Percentiles rank a stretch among this genome's conserved stretches.
Conservation (phyloP, 345 rosid species). For the Boechera retrofracta region DNA sequence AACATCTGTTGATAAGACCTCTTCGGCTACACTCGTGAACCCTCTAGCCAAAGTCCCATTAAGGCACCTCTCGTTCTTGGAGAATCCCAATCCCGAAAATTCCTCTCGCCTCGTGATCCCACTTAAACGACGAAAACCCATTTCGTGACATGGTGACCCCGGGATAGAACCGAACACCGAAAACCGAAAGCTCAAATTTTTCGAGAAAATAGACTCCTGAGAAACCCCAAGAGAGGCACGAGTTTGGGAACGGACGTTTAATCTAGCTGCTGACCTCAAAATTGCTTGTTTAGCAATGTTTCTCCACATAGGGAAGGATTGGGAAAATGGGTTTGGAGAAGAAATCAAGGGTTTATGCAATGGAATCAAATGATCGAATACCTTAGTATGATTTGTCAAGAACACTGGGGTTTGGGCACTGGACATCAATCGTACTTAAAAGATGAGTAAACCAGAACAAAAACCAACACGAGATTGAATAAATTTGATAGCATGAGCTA, state of each 20-base stretch:
- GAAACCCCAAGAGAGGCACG: conserved; percentile 47
- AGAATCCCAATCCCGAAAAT: conserved; percentile 39
- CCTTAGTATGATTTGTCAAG: conserved; percentile 42
- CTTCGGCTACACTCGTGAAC: conserved; percentile 80
- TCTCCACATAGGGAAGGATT: conserved; percentile 77
- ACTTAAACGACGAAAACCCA: conserved; percentile 44
- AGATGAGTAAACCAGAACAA: conserved; percentile 1
- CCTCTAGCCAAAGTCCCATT: conserved; percentile 61
- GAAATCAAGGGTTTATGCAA: conserved; percentile 42
- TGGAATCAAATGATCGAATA: conserved; percentile 44
- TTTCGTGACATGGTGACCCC: conserved; percentile 38
- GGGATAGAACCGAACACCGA: conserved; percentile 43
- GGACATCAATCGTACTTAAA: conserved; percentile 65
- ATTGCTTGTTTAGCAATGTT: conserved; percentile 62
- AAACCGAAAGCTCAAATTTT: conserved; percentile 35
- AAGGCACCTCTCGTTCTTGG: conserved; percentile 45
- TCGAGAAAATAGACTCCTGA: conserved; percentile 43
- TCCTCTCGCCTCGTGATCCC: conserved; percentile 49
- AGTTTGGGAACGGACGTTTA: conserved; percentile 34
- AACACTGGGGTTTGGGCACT: conserved; percentile 47
- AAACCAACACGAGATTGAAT: background rate
- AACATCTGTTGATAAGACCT: conserved; percentile 71
- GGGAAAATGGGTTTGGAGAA: conserved; percentile 28
- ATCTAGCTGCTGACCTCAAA: conserved; percentile 46
- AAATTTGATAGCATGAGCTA: conserved; percentile 26